These are phyloP conservation scores for Colletotrichum abscissum DNA, from an alignment of 2,329 filamentous ascomycete genomes.

Conservation along the genomic window DNA sequence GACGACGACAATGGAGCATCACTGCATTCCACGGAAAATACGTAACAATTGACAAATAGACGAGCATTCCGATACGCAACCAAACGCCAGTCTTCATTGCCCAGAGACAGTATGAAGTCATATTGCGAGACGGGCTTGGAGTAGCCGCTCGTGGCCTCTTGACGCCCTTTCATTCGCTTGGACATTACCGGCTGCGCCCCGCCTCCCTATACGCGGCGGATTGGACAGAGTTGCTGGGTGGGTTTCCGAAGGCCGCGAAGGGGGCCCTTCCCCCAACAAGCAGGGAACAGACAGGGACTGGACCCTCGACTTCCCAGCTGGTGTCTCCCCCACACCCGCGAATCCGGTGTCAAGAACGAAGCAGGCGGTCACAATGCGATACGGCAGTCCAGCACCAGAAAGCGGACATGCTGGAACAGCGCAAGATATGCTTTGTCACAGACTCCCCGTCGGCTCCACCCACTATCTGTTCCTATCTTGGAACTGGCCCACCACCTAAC, in stretches of 20 bases:
- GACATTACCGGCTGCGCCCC: constrained; percentile 24
- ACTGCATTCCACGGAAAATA: constrained; percentile 5
- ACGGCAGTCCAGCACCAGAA: background rate
- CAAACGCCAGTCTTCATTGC: constrained; percentile 19
- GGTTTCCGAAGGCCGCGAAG: background rate
- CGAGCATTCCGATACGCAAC: constrained; percentile 8
- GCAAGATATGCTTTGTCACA: constrained; percentile 34
- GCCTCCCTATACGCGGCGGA: constrained; percentile 6
- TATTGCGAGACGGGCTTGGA: constrained; percentile 3
- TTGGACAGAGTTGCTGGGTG: constrained; percentile 1
- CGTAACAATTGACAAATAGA: constrained; percentile 25
- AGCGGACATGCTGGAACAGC: background rate
- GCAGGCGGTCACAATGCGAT: constrained; percentile 14
- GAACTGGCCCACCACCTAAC: constrained; percentile 13
- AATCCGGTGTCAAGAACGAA: constrained; percentile 33
- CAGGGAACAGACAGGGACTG: constrained; percentile 32
- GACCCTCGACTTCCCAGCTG: constrained; percentile 22
- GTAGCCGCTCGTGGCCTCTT: constrained; percentile 50
- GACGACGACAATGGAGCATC: constrained; percentile 15
- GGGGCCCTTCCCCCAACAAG: constrained; percentile 11
- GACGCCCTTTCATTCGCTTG: constrained; percentile 51
- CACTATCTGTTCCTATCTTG: constrained; percentile 23
- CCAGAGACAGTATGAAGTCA: constrained; percentile 26
- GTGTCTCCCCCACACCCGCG: constrained; percentile 20
- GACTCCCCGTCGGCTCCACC: constrained; percentile 18